Percentiles rank a stretch among this genome's conserved stretches.
These are phyloP conservation scores for Elongisporangium anandrum DNA, from an alignment of 352 stramenopile species.

Conservation along the genomic window DNA sequence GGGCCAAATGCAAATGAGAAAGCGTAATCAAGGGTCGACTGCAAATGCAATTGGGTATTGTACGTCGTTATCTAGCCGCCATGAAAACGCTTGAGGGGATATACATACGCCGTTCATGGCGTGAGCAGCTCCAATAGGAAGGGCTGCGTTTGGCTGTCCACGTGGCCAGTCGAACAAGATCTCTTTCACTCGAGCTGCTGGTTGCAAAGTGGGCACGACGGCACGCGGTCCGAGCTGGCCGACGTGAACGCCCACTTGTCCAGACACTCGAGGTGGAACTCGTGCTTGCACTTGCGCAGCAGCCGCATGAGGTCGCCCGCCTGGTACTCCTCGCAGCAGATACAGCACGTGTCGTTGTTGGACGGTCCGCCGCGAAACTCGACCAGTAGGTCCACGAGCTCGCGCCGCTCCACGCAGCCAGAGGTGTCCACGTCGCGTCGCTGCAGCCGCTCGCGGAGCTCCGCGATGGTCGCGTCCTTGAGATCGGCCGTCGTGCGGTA, in stretches of 20 bases:
- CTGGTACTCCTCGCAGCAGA: constrained; percentile 85
- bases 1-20: not conserved
- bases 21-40: not conserved
- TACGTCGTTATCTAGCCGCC: not conserved
- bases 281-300: constrained; percentile 80
- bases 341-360: constrained; percentile 86
- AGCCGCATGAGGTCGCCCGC: constrained; percentile 72
- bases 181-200: constrained; percentile 58
- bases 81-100: not conserved
- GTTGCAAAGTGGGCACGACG: constrained; percentile 81
- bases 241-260: constrained; percentile 87
- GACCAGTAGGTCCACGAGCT: constrained; percentile 68
- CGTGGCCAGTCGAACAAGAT: no score
- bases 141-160: not conserved
- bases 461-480: constrained; percentile 39
- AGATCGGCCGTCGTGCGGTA: constrained; percentile 63
- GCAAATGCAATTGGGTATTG: not conserved
- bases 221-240: constrained; percentile 56
- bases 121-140: not conserved
- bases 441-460: constrained; percentile 73
- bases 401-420: constrained; percentile 60
- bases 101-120: not conserved
- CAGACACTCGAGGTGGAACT: constrained; percentile 87
- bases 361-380: constrained; percentile 70
- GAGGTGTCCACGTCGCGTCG: constrained; percentile 57